Base-by-base conservation (phyloP, 495 filamentous ascomycete genomes). In the Aspergillus funiculosus region DNA sequence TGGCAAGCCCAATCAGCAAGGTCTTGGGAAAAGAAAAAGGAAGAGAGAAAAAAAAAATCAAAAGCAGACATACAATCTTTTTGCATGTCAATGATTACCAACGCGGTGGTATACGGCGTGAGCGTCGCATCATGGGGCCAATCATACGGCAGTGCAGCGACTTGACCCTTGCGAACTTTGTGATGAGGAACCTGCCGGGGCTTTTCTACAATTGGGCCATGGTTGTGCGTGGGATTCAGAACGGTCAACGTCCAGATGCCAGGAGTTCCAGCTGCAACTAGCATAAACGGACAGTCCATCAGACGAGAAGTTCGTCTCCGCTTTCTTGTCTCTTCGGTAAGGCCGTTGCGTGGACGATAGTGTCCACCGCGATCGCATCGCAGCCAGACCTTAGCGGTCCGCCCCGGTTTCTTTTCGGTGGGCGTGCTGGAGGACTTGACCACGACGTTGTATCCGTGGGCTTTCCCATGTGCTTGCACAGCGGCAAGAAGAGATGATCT, bases 11-110 rank as follows among this genome's bases (percentile, higher is more conserved):
- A 26, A 24, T 48, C 41, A 50, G 39, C 37, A 32, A 40, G 4
- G 8, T 19, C 18, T 29, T n/a, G n/a, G n/a, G n/a, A n/a, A n/a
- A n/a, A n/a, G n/a, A n/a, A 5, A 6, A 17, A 14, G 4, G 10
- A 27, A 21, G 9, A 10, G 10, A 14, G 17, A 22, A 11, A 48
- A 9, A 31, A 11, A 10, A 30, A 19, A 32, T 9, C 2, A 30
- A 2, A 20, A 20, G 25, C 10, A 51, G 18, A 39, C 46, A 65
- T 72, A 81, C 78, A 83, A 57, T 86, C 82, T 44, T 80, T 79
- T 54, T 86, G 81, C 81, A 86, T 85, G 62, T 86, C 81, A 51
- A 86, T 81, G 24, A 86, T 74, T 1, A 86, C 73, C 38, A 86
- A 64, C 4, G 81, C 82, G 10, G 81, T 85, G 7, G 76, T 82